Conservation (phyloP, 768 basidiomycete species). For the Suillus variegatus region DNA sequence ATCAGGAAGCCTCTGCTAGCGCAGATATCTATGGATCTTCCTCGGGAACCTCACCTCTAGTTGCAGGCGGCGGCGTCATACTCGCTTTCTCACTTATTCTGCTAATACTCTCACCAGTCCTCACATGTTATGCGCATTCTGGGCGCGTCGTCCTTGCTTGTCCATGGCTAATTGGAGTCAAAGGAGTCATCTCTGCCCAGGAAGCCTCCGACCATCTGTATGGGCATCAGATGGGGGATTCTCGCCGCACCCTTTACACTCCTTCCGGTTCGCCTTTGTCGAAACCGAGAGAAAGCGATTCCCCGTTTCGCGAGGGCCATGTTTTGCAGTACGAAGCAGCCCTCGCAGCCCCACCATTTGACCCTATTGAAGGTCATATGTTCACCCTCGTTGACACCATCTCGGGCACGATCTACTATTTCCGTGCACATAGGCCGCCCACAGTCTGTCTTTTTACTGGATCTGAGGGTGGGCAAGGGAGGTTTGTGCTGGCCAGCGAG, state of each 20-base stretch:
- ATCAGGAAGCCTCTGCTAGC: neutral
- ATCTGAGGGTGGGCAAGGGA: slow-evolving; percentile 21
- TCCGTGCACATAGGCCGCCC: slow-evolving; percentile 22
- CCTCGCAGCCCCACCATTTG: neutral
- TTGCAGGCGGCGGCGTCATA: neutral
- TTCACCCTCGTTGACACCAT: slow-evolving; percentile 26
- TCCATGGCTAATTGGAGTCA: slow-evolving; percentile 27
- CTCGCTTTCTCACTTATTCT: slow-evolving; percentile 12
- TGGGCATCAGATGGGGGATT: slow-evolving; percentile 10
- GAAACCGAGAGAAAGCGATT: neutral
- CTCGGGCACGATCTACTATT: slow-evolving; percentile 25
- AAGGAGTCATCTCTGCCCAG: slow-evolving; percentile 25
- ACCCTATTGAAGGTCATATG: slow-evolving; percentile 5
- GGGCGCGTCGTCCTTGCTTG: slow-evolving; percentile 19
- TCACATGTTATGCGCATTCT: slow-evolving; percentile 18
- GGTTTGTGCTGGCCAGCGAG: slow-evolving; percentile 25
- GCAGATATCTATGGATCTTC: neutral
- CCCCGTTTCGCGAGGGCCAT: slow-evolving; percentile 23
- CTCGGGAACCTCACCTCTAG: neutral
- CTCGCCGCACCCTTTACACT: slow-evolving; percentile 16
- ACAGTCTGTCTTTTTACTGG: slow-evolving; percentile 26
- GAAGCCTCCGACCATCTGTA: slow-evolving; percentile 19
- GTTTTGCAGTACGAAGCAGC: slow-evolving; percentile 10
- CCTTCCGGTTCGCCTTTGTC: slow-evolving; percentile 18
- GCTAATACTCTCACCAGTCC: slow-evolving; percentile 15